Evolutionary conservation across 371 early-diverging fungal species (phyloP).

Genomic region (Lichtheimia corymbifera): DNA sequence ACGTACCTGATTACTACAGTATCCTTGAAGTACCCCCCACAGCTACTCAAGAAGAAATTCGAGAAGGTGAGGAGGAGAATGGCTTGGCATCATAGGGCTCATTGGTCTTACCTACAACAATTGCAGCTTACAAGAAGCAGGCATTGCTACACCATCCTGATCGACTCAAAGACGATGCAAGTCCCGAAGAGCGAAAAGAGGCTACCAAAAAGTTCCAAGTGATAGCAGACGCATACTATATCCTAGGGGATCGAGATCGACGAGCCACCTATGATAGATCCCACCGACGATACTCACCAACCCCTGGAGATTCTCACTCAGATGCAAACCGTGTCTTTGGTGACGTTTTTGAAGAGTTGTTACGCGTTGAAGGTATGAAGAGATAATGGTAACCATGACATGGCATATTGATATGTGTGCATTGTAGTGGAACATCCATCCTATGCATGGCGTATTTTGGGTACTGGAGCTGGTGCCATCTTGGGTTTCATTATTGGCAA

Average conservation of each 20-base stretch:
- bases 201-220: conserved; percentile 79
- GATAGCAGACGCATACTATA: conserved; percentile 77
- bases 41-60: conserved; percentile 28
- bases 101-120: background rate
- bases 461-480: conserved; percentile 29
- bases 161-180: conserved; percentile 61
- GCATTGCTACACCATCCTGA: conserved; percentile 81
- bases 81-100: background rate
- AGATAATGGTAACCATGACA: background rate
- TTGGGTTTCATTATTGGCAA: conserved; percentile 38
- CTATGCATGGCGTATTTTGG: conserved; percentile 28
- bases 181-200: conserved; percentile 62
- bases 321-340: conserved; percentile 33
- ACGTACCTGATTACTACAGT: conserved; percentile 33
- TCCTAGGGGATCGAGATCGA: conserved; percentile 73
- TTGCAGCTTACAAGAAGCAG: conserved; percentile 74
- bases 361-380: conserved; percentile 28
- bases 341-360: conserved; percentile 34
- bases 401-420: background rate
- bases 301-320: conserved; percentile 6
- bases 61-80: conserved; percentile 27
- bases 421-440: conserved; percentile 27
- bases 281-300: conserved; percentile 4
- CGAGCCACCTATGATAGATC: conserved; percentile 81
- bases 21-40: conserved; percentile 25